Conservation (phyloP, 768 basidiomycete species). For the Leccinellum rugosiceps region DNA sequence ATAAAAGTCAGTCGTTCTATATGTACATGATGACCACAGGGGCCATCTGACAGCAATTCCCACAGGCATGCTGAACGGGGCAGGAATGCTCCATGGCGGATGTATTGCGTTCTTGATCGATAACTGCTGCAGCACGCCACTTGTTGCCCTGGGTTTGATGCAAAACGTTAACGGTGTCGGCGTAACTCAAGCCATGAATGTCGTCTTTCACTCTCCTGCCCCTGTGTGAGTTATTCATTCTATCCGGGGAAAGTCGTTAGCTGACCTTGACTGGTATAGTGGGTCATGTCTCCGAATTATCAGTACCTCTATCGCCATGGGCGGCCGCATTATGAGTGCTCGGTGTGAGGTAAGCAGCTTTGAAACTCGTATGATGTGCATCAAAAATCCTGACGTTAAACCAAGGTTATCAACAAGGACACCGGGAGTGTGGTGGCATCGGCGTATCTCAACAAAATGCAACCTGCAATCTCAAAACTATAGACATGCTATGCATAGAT, state of each 20-base stretch:
- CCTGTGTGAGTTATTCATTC: conserved; percentile 43
- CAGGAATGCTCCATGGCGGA: conserved; percentile 74
- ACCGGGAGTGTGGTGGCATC: conserved; percentile 61
- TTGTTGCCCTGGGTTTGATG: conserved; percentile 62
- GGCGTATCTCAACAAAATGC: conserved; percentile 71
- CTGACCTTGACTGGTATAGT: conserved; percentile 32
- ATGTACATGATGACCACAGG: not conserved
- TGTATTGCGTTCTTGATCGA: conserved; percentile 73
- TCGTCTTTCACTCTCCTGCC: conserved; percentile 68
- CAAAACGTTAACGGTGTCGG: conserved; percentile 66
- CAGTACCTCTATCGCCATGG: conserved; percentile 63
- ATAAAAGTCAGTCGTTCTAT: conserved; percentile 46
- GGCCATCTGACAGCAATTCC: conserved; percentile 2
- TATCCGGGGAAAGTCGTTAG: conserved; percentile 1
- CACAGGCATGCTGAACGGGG: conserved; percentile 71
- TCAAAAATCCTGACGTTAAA: not conserved
- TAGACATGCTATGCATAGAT: conserved; percentile 24
- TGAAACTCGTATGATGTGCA: not conserved
- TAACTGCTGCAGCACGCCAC: conserved; percentile 67
- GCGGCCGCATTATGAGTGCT: conserved; percentile 67
- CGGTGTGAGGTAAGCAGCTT: conserved; percentile 57
- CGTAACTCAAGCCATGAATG: conserved; percentile 69
- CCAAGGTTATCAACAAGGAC: conserved; percentile 56
- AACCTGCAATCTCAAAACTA: conserved; percentile 51
- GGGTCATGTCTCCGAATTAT: conserved; percentile 57